Conservation (phyloP, 2,329 filamentous ascomycete genomes). For the Talaromyces atroroseus region DNA sequence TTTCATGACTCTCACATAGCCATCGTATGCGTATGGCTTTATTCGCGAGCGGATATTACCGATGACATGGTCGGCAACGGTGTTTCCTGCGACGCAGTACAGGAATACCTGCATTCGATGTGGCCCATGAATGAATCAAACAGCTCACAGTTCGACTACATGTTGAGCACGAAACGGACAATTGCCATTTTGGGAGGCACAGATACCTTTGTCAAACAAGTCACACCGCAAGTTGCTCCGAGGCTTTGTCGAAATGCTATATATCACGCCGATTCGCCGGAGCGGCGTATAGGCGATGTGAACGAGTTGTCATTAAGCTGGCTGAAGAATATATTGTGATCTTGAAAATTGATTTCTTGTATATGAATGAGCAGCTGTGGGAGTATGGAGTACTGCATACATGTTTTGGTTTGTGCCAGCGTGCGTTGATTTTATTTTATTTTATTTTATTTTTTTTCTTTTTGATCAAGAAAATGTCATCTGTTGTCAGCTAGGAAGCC, state of each 20-base stretch:
- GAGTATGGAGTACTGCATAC: not conserved
- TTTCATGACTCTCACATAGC: slow-evolving; percentile 9
- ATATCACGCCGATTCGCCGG: not conserved
- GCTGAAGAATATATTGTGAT: slow-evolving; percentile 9
- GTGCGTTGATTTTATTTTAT: too few species aligned
- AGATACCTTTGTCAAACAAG: not conserved
- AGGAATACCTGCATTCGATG: not conserved
- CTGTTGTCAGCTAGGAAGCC: not conserved
- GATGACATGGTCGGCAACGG: not conserved
- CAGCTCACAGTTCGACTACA: slow-evolving; percentile 4
- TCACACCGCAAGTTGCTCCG: not conserved
- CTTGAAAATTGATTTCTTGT: not conserved
- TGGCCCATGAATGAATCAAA: not conserved
- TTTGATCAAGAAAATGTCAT: too few species aligned
- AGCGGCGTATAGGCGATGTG: slow-evolving; percentile 5
- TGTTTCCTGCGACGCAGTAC: not conserved
- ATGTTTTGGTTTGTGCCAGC: not conserved
- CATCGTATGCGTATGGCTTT: slow-evolving; percentile 11
- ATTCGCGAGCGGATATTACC: slow-evolving; percentile 3
- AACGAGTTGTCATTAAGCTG: slow-evolving; percentile 4
- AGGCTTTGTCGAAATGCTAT: slow-evolving; percentile 5
- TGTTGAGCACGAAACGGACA: slow-evolving; percentile 9
- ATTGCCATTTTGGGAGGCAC: slow-evolving; percentile 6
- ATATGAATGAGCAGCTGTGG: not conserved
- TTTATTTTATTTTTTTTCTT: too few species aligned